Evolutionary conservation across 768 basidiomycete genomes (phyloP).

Genomic region (Termitomyces sp.): DNA sequence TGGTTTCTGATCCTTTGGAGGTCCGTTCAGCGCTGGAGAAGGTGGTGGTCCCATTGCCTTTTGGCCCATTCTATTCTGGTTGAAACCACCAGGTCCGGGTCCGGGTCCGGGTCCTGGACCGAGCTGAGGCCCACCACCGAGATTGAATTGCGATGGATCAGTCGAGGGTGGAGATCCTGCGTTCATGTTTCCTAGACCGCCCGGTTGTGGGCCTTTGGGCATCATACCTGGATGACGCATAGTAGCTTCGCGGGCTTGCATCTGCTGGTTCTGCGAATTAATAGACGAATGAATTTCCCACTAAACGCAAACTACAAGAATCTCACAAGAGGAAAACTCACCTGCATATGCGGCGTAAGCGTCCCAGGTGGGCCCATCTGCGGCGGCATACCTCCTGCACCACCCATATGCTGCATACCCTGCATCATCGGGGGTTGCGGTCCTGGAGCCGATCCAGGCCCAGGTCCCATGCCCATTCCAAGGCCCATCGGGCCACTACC

Average conservation of each 20-base stretch:
- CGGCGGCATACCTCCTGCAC: slow-evolving; percentile 31
- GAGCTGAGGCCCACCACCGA: slow-evolving; percentile 27
- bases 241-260: slow-evolving; percentile 16
- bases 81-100: slow-evolving; percentile 13
- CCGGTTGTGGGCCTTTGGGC: slow-evolving; percentile 35
- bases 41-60: slow-evolving; percentile 52
- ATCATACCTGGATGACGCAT: slow-evolving; percentile 31
- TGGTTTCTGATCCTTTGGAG: slow-evolving; percentile 27
- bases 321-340: too few species aligned
- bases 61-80: slow-evolving; percentile 29
- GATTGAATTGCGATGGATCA: slow-evolving; percentile 40
- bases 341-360: slow-evolving; percentile 40
- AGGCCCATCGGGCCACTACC: slow-evolving; percentile 23
- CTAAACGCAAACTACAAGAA: neutral
- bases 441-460: slow-evolving; percentile 8
- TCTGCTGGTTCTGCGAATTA: slow-evolving; percentile 21
- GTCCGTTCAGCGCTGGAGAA: slow-evolving; percentile 42
- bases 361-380: slow-evolving; percentile 37
- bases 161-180: slow-evolving; percentile 45
- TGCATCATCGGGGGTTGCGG: slow-evolving; percentile 19
- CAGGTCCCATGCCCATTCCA: slow-evolving; percentile 20
- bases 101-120: slow-evolving; percentile 20
- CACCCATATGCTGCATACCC: slow-evolving; percentile 21
- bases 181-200: slow-evolving; percentile 28
- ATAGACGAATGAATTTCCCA: neutral